phyloP scores from a whole-genome alignment of 441 rosid genomes.

The Bruguiera hainesii region DNA sequence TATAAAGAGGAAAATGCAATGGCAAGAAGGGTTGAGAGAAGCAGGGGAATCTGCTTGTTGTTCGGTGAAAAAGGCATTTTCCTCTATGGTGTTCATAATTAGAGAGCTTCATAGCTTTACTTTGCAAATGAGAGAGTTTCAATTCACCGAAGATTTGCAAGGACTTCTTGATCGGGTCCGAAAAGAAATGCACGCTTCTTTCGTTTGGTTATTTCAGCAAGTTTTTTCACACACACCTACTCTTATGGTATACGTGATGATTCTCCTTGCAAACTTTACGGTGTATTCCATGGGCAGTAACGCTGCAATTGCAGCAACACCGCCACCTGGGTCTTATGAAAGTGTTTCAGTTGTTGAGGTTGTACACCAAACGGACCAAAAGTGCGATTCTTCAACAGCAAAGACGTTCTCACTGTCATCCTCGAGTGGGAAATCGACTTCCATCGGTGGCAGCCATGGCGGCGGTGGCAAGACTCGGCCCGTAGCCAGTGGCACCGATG shows the following conservation, averaged over 20 bases:
- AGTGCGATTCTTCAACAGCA: constrained; percentile 33
- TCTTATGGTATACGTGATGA: constrained; percentile 87
- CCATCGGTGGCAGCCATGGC: constrained; percentile 48
- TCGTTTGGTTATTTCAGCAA: constrained; percentile 92
- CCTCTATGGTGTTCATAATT: constrained; percentile 89
- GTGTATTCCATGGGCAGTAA: constrained; percentile 63
- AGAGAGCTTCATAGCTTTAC: constrained; percentile 71
- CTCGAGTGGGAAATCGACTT: constrained; percentile 38
- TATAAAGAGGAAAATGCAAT: constrained; percentile 65
- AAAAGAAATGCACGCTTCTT: constrained; percentile 75
- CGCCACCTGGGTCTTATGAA: constrained; percentile 28
- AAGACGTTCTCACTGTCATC: constrained; percentile 48
- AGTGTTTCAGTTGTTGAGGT: constrained; percentile 24
- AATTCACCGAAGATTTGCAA: constrained; percentile 64
- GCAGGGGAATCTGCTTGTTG: constrained; percentile 67
- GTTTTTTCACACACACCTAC: constrained; percentile 89
- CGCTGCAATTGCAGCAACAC: constrained; percentile 44
- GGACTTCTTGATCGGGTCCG: constrained; percentile 66
- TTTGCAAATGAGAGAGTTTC: constrained; percentile 69
- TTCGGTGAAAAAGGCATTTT: constrained; percentile 77
- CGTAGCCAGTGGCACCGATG: constrained; percentile 58
- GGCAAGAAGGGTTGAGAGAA: constrained; percentile 59
- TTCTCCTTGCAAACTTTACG: constrained; percentile 71
- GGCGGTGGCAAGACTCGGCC: constrained; percentile 71
- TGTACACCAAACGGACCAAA: constrained; percentile 21